These are phyloP conservation scores for Theileria orientalis DNA, from an alignment of 169 alveolate species.

Conservation along the genomic window DNA sequence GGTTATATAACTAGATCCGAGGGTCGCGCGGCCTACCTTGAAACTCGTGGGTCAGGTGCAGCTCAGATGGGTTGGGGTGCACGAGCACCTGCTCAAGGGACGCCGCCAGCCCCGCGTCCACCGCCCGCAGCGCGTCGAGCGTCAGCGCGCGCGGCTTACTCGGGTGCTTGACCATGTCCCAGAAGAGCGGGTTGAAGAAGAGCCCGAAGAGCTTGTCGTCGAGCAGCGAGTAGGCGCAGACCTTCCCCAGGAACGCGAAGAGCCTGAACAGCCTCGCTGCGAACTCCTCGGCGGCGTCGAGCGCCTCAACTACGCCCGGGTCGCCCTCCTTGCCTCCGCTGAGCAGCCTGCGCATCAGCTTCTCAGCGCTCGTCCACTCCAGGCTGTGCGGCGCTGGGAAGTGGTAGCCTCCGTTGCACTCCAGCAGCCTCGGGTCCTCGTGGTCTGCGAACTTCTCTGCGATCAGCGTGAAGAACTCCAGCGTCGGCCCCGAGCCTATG, in stretches of 20 bases:
- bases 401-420: background rate
- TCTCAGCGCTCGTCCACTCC: background rate
- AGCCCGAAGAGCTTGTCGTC: constrained; percentile 64
- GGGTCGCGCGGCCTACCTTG: background rate
- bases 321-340: background rate
- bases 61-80: background rate
- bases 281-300: background rate
- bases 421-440: background rate
- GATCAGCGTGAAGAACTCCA: constrained; percentile 67
- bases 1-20: no score
- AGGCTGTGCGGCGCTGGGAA: constrained; percentile 10
- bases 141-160: constrained; percentile 55
- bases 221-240: constrained; percentile 66
- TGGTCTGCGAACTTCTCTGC: constrained; percentile 35
- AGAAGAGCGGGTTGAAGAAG: constrained; percentile 68
- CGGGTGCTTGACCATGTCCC: constrained; percentile 67
- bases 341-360: background rate
- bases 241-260: constrained; percentile 70
- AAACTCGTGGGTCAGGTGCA: constrained; percentile 3
- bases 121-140: constrained; percentile 27
- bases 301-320: background rate
- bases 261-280: constrained; percentile 25
- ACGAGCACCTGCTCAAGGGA: background rate
- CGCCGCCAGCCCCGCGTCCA: constrained; percentile 28
- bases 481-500: constrained; percentile 75